These are phyloP conservation scores for Penicillium daleae DNA, from an alignment of 495 filamentous ascomycete species.

Conservation along the genomic window DNA sequence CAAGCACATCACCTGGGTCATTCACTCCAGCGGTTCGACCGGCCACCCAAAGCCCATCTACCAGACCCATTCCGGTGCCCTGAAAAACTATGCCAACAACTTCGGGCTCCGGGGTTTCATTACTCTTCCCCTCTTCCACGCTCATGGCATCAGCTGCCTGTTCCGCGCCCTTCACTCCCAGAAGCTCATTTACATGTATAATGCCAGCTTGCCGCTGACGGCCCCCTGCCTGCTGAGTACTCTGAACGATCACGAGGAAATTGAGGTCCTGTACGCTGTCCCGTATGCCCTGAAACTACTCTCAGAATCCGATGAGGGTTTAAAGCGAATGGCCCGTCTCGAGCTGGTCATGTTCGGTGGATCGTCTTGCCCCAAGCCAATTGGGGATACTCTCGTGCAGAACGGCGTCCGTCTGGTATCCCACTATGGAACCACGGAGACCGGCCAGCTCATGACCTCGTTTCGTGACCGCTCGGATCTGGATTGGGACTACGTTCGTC, in stretches of 20 bases:
- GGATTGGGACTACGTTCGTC: neutral
- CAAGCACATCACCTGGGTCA: neutral
- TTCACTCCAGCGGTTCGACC: neutral
- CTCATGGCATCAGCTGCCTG: slow-evolving; percentile 52
- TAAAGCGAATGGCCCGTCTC: slow-evolving; percentile 37
- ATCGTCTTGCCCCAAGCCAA: slow-evolving; percentile 50
- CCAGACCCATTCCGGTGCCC: slow-evolving; percentile 44
- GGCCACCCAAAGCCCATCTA: slow-evolving; percentile 39
- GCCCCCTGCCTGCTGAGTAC: neutral
- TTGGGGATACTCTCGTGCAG: slow-evolving; percentile 54
- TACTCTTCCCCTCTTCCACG: slow-evolving; percentile 57
- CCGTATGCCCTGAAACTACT: neutral
- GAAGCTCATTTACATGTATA: neutral
- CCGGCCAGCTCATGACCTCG: neutral
- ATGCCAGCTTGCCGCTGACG: neutral
- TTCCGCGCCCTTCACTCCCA: slow-evolving; percentile 46
- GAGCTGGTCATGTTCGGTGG: slow-evolving; percentile 55
- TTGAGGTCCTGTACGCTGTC: neutral
- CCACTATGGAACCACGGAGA: slow-evolving; percentile 38
- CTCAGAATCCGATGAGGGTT: neutral
- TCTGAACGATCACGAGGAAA: neutral
- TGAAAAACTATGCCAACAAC: slow-evolving; percentile 47
- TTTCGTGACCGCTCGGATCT: neutral
- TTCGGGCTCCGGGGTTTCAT: slow-evolving; percentile 49
- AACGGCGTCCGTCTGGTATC: slow-evolving; percentile 55